Evolutionary conservation across 805 yeast species (phyloP).

Genomic region (Wickerhamiella dianesei): DNA sequence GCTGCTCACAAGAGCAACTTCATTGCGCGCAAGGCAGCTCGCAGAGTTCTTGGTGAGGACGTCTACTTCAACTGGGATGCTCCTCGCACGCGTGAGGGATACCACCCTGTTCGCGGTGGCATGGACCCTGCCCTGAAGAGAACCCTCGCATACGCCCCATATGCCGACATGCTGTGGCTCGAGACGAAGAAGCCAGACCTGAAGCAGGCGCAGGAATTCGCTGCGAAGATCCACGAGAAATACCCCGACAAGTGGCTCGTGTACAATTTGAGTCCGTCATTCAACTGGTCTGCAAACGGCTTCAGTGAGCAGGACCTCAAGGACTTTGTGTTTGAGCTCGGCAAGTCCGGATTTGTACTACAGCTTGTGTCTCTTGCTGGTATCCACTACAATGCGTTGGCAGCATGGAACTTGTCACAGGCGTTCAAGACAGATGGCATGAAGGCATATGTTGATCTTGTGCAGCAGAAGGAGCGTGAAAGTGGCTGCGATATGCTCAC

Average conservation of each 20-base stretch:
- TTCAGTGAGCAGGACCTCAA: slow-evolving; percentile 34
- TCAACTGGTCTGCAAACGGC: slow-evolving; percentile 49
- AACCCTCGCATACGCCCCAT: slow-evolving; percentile 41
- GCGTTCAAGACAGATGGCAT: slow-evolving; percentile 41
- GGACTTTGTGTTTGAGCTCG: slow-evolving; percentile 40
- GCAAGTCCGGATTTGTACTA: slow-evolving; percentile 41
- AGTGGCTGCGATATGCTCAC: slow-evolving; percentile 39
- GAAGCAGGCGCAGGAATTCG: slow-evolving; percentile 36
- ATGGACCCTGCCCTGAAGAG: slow-evolving; percentile 43
- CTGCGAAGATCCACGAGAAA: slow-evolving; percentile 32
- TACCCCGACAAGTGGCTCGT: slow-evolving; percentile 44
- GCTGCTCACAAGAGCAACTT: slow-evolving; percentile 23
- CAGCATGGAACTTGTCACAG: slow-evolving; percentile 38
- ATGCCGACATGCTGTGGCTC: slow-evolving; percentile 47
- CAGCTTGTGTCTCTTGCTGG: slow-evolving; percentile 53
- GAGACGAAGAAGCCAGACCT: slow-evolving; percentile 49
- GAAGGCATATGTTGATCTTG: slow-evolving; percentile 42
- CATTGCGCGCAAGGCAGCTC: slow-evolving; percentile 21
- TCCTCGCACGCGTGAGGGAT: slow-evolving; percentile 46
- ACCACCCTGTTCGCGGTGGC: slow-evolving; percentile 36
- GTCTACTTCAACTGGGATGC: slow-evolving; percentile 46
- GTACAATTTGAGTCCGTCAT: slow-evolving; percentile 47
- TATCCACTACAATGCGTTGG: slow-evolving; percentile 38
- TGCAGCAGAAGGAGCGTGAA: slow-evolving; percentile 36
- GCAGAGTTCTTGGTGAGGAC: slow-evolving; percentile 22